These are phyloP conservation scores for Ascosphaera pollenicola DNA, from an alignment of 2,329 filamentous ascomycete genomes.

Conservation along the genomic window DNA sequence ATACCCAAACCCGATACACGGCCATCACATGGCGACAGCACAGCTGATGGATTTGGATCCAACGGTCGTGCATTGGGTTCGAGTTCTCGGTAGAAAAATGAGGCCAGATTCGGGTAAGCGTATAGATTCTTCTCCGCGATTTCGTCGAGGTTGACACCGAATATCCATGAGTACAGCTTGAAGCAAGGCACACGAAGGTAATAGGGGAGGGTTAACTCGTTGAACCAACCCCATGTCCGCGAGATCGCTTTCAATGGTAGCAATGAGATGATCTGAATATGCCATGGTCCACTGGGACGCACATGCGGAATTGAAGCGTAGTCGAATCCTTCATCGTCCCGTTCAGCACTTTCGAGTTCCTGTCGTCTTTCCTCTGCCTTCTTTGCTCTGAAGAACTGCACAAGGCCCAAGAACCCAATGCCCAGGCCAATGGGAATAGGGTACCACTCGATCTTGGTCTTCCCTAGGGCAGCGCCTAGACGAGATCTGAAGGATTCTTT, in stretches of 20 bases:
- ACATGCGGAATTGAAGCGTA: slow-evolving; percentile 37
- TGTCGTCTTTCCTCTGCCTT: slow-evolving; percentile 24
- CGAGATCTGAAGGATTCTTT: slow-evolving; percentile 33
- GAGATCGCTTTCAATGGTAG: slow-evolving; percentile 79
- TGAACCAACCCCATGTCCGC: slow-evolving; percentile 74
- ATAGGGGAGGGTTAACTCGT: slow-evolving; percentile 72
- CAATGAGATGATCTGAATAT: slow-evolving; percentile 84
- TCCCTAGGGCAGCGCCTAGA: slow-evolving; percentile 33
- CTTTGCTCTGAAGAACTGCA: slow-evolving; percentile 63
- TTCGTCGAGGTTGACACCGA: slow-evolving; percentile 78
- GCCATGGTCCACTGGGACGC: slow-evolving; percentile 72
- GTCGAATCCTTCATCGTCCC: slow-evolving; percentile 14
- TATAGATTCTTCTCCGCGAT: slow-evolving; percentile 74
- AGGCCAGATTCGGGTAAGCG: slow-evolving; percentile 73
- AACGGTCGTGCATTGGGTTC: slow-evolving; percentile 75
- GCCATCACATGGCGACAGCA: slow-evolving; percentile 79
- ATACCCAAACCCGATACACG: slow-evolving; percentile 77
- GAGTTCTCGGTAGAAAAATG: slow-evolving; percentile 91
- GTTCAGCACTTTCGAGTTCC: slow-evolving; percentile 26
- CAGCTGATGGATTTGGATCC: slow-evolving; percentile 54
- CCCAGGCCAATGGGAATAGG: slow-evolving; percentile 74
- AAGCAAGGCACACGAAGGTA: slow-evolving; percentile 76
- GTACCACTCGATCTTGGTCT: slow-evolving; percentile 63
- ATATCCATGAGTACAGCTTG: slow-evolving; percentile 73
- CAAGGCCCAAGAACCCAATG: slow-evolving; percentile 58